phyloP scores from a whole-genome alignment of 257 asterid species.

The Salvia rosmarinus region DNA sequence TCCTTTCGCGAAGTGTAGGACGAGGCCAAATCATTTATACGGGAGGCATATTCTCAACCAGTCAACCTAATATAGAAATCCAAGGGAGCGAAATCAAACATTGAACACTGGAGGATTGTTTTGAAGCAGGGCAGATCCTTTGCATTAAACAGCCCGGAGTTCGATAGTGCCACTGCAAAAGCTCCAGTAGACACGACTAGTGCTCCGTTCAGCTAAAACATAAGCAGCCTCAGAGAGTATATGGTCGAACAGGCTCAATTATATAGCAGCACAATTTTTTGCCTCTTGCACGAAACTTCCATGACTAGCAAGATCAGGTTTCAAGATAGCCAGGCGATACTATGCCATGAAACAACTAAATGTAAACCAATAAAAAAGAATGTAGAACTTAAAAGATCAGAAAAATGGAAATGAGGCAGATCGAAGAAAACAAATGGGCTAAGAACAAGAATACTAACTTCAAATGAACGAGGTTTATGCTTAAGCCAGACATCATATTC shows the following conservation, averaged over 20 bases:
- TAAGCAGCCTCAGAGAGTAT: slow-evolving; percentile 8
- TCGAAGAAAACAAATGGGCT: not conserved
- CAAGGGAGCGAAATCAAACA: not conserved
- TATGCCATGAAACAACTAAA: not conserved
- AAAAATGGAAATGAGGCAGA: not conserved
- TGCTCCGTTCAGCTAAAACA: not conserved
- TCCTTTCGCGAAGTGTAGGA: not conserved
- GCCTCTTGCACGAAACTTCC: slow-evolving; percentile 13
- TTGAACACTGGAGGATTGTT: not conserved
- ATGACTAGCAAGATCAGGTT: not conserved
- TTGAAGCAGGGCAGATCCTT: not conserved
- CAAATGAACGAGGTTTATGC: not conserved
- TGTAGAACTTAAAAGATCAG: not conserved
- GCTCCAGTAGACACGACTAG: not conserved
- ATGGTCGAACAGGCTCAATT: not conserved
- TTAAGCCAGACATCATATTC: not conserved
- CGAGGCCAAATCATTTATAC: not conserved
- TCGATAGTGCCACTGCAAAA: not conserved
- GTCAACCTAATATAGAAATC: not conserved
- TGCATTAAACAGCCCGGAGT: not conserved
- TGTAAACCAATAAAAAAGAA: not conserved
- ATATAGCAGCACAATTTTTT: not conserved
- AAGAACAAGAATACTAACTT: not conserved
- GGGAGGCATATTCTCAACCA: not conserved
- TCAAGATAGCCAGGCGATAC: not conserved